A percentile compares a stretch with the other conserved stretches of the same genome.
Conservation (phyloP, 352 stramenopile genomes). For the Pythium aphanidermatum region DNA sequence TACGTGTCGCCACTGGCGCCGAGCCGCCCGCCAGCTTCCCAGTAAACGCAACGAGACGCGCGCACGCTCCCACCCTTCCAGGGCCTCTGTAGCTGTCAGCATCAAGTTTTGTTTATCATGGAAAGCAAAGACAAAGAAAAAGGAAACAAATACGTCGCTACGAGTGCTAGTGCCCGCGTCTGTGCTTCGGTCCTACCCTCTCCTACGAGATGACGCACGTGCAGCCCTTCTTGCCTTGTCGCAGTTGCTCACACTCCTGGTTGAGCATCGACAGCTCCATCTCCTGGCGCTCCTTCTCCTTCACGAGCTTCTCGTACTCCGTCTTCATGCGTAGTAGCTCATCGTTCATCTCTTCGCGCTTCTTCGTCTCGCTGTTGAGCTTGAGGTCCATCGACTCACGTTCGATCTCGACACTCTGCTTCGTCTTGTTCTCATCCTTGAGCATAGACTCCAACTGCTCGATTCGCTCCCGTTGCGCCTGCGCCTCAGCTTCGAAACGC, state of each 20-base stretch:
- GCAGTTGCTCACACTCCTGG: constrained; percentile 73
- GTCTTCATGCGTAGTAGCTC: constrained; percentile 61
- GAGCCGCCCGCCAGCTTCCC: constrained; percentile 36
- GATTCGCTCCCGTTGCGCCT: constrained; percentile 67
- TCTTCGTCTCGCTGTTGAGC: constrained; percentile 46
- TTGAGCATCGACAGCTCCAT: constrained; percentile 74
- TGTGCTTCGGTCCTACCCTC: too few relatives aligned
- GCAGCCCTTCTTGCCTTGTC: constrained; percentile 42
- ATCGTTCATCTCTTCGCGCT: constrained; percentile 47
- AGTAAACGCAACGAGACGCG: constrained; percentile 10
- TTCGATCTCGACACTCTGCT: constrained; percentile 74
- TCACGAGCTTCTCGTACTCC: constrained; percentile 64
- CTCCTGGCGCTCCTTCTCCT: constrained; percentile 77
- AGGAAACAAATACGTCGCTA: constrained; percentile 1
- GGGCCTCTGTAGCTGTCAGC: neutral
- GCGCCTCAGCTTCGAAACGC: constrained; percentile 50
- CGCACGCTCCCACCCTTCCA: neutral
- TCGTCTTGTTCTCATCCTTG: constrained; percentile 47
- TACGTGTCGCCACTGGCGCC: constrained; percentile 79
- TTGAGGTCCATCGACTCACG: constrained; percentile 68
- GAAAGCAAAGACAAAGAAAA: constrained; percentile 2
- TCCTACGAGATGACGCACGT: constrained; percentile 66
- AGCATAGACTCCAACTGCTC: constrained; percentile 59
- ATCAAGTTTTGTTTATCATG: constrained; percentile 12
- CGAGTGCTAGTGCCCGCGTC: neutral